Evolutionary conservation across 495 filamentous ascomycete species (phyloP), one percentile per base, ranked within the genome.

Genomic region (Hyaloscypha hepaticicola): DNA sequence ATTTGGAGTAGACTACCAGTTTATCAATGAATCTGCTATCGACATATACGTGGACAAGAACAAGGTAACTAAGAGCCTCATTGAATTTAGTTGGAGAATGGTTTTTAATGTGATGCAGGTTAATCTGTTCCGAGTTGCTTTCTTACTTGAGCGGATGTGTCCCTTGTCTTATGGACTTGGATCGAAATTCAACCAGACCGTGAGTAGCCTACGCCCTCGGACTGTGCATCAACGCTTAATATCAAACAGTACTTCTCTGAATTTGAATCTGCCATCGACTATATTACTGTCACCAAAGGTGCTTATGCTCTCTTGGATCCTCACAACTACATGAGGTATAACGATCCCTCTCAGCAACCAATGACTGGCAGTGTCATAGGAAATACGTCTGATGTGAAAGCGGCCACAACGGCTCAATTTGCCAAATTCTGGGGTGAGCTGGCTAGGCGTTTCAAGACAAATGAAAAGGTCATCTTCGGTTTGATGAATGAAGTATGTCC

Each of bases 311-410:
- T 82, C 69, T 67, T 83, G 8, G 81, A 83, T 65, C 80, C 80
- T 25, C 82, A 84, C 72, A 83, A 82, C 67, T 83, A 83, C 73
- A 83, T 82, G 80, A 74, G 80, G 4, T 83, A 82, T 70, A 82
- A 83, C 70, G 73, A 83, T 65, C 80, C 81, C 3, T 79, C 75
- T 3, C 76, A 78, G 28, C 80, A 84, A 70, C 80, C 81, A 24
- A 77, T 74, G 67, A 75, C 72, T 48, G 75, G 81, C 59, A 77
- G 75, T 70, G 75, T 84, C 34, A 83, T 84, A 62, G 81, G 80
- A 14, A 75, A 82, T 70, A 71, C 74, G 0, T 74, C 76, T 0
- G 78, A 80, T 70, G 29, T 62, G 0, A 76, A 63, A 3, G 78
- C 79, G 2, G 78, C 77, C 5, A 80, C 79, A 21, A 80, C 78